Conservation (phyloP, 2,329 filamentous ascomycete genomes). For the Fusarium scirpi region DNA sequence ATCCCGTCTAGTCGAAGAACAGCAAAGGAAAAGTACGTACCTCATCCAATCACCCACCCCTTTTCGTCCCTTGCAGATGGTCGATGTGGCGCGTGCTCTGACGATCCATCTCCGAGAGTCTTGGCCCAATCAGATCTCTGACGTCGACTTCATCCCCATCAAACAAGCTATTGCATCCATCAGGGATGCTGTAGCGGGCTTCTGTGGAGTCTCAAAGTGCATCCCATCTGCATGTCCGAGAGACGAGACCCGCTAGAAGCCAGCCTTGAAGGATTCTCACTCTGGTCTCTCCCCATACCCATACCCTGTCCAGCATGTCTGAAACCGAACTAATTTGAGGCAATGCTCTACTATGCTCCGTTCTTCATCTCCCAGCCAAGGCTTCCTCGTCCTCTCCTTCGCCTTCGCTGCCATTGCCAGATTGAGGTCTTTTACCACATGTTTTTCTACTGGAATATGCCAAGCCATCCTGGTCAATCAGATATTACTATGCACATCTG, state of each 20-base stretch:
- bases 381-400: neutral
- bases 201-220: slow-evolving; percentile 11
- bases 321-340: slow-evolving; percentile 45
- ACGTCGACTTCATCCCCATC: slow-evolving; percentile 31
- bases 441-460: slow-evolving; percentile 1
- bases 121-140: slow-evolving; percentile 21
- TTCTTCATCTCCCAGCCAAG: slow-evolving; percentile 44
- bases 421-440: neutral
- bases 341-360: slow-evolving; percentile 21
- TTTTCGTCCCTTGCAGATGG: slow-evolving; percentile 23
- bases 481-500: neutral
- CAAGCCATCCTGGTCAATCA: slow-evolving; percentile 5
- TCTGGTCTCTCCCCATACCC: neutral
- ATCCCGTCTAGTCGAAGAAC: neutral
- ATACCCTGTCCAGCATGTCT: slow-evolving; percentile 34
- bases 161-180: slow-evolving; percentile 42
- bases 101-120: slow-evolving; percentile 7
- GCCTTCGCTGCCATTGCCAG: slow-evolving; percentile 3
- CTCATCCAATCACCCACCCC: neutral
- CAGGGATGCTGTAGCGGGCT: slow-evolving; percentile 28
- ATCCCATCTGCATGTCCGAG: slow-evolving; percentile 9
- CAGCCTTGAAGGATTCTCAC: neutral
- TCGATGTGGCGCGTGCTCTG: slow-evolving; percentile 31
- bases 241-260: slow-evolving; percentile 18
- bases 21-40: slow-evolving; percentile 17